Conservation (phyloP, 2,329 filamentous ascomycete genomes). For the Talaromyces pinophilus region DNA sequence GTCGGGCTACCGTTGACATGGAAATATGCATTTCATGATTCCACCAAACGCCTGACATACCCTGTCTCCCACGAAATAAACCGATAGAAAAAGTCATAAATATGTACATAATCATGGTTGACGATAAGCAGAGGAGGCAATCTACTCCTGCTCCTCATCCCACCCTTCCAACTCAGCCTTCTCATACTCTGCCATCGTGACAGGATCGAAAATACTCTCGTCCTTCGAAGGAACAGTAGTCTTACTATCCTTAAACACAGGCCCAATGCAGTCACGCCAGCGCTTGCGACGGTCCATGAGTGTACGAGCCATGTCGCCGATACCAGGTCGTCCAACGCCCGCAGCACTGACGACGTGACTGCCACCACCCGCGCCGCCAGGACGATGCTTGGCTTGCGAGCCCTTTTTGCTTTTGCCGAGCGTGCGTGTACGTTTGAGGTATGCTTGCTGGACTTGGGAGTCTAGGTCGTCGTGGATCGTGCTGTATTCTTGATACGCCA, state of each 20-base stretch:
- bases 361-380: conserved; percentile 71
- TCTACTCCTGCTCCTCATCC: conserved; percentile 73
- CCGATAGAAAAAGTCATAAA: conserved; percentile 4
- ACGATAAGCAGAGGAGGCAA: background rate
- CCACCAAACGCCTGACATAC: conserved; percentile 7
- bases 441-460: conserved; percentile 89
- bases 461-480: conserved; percentile 97
- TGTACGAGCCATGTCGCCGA: conserved; percentile 86
- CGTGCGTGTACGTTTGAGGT: conserved; percentile 91
- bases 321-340: conserved; percentile 57
- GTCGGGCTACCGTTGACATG: conserved; percentile 3
- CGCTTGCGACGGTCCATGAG: conserved; percentile 87
- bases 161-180: conserved; percentile 76
- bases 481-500: conserved; percentile 95
- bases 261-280: conserved; percentile 89
- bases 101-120: conserved; percentile 1
- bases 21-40: background rate
- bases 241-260: conserved; percentile 83
- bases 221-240: conserved; percentile 68
- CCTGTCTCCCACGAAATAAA: background rate
- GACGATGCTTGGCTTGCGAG: conserved; percentile 59
- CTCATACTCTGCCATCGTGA: conserved; percentile 70
- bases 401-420: conserved; percentile 94
- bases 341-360: conserved; percentile 53
- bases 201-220: conserved; percentile 74